phyloP scores from a whole-genome alignment of 495 filamentous ascomycete species.

The Poronia punctata region DNA sequence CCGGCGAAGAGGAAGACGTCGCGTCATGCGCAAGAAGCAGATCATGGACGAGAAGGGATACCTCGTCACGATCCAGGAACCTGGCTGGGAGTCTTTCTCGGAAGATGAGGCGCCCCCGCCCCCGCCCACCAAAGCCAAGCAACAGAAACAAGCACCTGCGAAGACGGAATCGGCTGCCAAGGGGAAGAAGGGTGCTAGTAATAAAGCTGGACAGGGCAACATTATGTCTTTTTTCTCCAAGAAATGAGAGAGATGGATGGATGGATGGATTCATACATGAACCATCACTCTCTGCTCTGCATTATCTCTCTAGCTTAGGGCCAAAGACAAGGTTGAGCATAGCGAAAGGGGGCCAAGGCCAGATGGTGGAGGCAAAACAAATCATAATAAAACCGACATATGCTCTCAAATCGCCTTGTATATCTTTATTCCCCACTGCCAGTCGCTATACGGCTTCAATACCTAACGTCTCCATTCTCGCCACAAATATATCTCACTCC shows the following conservation, averaged over 20 bases:
- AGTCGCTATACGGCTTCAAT: too few relatives aligned
- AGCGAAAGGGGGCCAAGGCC: too few relatives aligned
- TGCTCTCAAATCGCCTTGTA: too few relatives aligned
- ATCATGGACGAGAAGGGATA: slow-evolving; percentile 91
- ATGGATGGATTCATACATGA: too few relatives aligned
- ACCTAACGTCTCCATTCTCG: too few relatives aligned
- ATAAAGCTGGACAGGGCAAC: slow-evolving; percentile 64
- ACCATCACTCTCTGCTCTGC: too few relatives aligned
- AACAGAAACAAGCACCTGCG: slow-evolving; percentile 22
- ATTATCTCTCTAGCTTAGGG: too few relatives aligned
- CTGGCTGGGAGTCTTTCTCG: slow-evolving; percentile 91
- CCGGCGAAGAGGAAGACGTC: slow-evolving; percentile 69
- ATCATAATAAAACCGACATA: too few relatives aligned
- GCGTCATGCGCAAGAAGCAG: slow-evolving; percentile 83
- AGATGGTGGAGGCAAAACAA: too few relatives aligned
- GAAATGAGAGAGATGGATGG: slow-evolving; percentile 50
- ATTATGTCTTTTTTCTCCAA: slow-evolving; percentile 95
- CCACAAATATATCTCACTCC: too few relatives aligned
- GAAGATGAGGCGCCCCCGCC: slow-evolving; percentile 68
- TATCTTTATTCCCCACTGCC: too few relatives aligned
- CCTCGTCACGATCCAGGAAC: slow-evolving; percentile 83
- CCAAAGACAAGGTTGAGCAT: too few relatives aligned
- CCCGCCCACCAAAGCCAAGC: slow-evolving; percentile 46
- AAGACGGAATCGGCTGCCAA: slow-evolving; percentile 29
- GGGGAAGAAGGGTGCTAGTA: slow-evolving; percentile 45